Base-by-base conservation (phyloP, 2,329 filamentous ascomycete species). In the Fusarium hostae region DNA sequence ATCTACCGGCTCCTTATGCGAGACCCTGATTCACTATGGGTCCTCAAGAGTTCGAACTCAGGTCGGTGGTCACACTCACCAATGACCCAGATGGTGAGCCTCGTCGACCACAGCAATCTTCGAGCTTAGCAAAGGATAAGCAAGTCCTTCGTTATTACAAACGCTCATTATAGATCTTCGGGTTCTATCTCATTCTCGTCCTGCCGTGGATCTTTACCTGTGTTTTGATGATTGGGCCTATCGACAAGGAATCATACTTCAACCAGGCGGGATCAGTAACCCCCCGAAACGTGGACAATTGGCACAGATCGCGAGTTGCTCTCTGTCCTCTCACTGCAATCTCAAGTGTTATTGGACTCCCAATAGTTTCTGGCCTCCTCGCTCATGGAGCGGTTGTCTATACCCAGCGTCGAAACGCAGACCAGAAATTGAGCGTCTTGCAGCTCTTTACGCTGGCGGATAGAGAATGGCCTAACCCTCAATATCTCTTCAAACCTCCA, bases 371-470 rank as follows among this genome's bases (percentile, higher is more conserved):
- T 18, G 26, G 52, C 20, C 43, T 75, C 7, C 59, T 75, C 26
- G 50, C 63, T 2, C 54, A 65, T 15, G 72, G 66, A 34, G 61
- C 57, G 9, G 63, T 69, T 37, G 59, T 73, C 3, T 73, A 73
- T 16, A 44, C 63, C 5, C 69, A 75, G 26, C 67, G 61, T 12
- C 50, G 58, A 26, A 45, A 40, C 3, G 8, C 37, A 5, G 20
- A 6, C 2, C 72, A 69, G 50, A 22, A 55, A 8, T 26, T 74
- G 7, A 65, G 34, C 13, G 16, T 66, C 18, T 32, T 47, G 20
- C 52, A 71, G 8, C 39, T 73, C 11, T 64, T 74, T 34, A 30
- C 26, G 9, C 28, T 73, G 10, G 59, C 72, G 6, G 69, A 74
- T 28, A 61, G 66, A 35, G 11, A 55, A 6, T 74, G 61, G 59